Percentiles rank a stretch among this genome's conserved stretches.
These are phyloP conservation scores for Pseudoturritis turrita DNA, from an alignment of 345 rosid species.

Conservation along the genomic window DNA sequence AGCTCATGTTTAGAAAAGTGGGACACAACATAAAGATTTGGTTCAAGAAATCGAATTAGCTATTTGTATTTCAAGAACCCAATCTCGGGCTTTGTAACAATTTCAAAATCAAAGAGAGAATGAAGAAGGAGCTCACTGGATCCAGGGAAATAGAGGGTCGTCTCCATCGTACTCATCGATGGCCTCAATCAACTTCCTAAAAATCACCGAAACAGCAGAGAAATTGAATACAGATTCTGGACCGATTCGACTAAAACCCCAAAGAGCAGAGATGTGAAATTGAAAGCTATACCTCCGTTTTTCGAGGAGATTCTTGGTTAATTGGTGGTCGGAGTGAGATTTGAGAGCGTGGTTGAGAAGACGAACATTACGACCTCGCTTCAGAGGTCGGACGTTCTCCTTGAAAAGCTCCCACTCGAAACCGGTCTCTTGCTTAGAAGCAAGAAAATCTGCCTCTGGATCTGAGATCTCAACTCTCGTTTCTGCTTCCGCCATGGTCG, in stretches of 20 bases:
- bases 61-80: background rate
- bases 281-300: conserved; percentile 49
- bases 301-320: conserved; percentile 53
- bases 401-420: conserved; percentile 90
- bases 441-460: conserved; percentile 73
- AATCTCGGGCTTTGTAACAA: too few relatives aligned
- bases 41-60: background rate
- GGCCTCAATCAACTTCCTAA: conserved; percentile 66
- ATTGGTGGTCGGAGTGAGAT: conserved; percentile 47
- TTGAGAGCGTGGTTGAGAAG: conserved; percentile 69
- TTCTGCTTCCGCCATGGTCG: conserved; percentile 39
- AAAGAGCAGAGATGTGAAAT: background rate
- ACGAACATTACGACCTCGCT: conserved; percentile 76
- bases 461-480: conserved; percentile 40
- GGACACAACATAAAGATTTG: background rate
- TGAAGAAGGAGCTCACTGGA: conserved; percentile 44
- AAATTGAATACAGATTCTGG: too few relatives aligned
- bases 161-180: conserved; percentile 77
- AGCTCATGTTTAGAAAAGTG: background rate
- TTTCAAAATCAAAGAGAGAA: background rate
- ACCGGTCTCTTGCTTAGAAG: conserved; percentile 61
- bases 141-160: conserved; percentile 84
- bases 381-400: conserved; percentile 81
- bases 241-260: background rate
- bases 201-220: background rate